A percentile compares a stretch with the other conserved stretches of the same genome.
These are phyloP conservation scores for Talaromyces sp. DNA, from an alignment of 2,329 filamentous ascomycete genomes.

Conservation along the genomic window DNA sequence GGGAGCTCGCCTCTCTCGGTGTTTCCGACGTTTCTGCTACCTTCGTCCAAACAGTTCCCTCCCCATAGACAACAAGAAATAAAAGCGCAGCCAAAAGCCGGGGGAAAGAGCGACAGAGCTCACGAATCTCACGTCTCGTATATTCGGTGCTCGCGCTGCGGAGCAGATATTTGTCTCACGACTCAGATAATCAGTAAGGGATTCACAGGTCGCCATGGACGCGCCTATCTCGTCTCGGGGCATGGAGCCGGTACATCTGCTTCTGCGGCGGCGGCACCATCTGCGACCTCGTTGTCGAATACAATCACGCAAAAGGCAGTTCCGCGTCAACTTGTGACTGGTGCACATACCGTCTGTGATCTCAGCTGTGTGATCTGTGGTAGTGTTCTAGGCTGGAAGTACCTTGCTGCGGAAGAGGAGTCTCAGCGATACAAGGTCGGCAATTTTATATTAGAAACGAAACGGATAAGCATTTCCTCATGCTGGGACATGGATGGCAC, in stretches of 20 bases:
- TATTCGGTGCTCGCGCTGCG: constrained; percentile 57
- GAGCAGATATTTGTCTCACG: constrained; percentile 55
- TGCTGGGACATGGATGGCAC: constrained; percentile 47
- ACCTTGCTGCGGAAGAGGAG: constrained; percentile 59
- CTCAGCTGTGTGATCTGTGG: constrained; percentile 55
- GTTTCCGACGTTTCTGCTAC: constrained; percentile 11
- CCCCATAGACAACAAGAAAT: background rate
- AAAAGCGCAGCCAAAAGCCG: background rate
- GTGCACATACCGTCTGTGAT: constrained; percentile 59
- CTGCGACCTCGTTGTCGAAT: constrained; percentile 49
- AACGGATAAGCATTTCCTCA: constrained; percentile 46
- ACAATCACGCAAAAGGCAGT: constrained; percentile 54
- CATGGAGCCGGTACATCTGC: background rate
- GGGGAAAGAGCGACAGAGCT: background rate
- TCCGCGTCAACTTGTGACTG: constrained; percentile 57
- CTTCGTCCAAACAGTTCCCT: constrained; percentile 41
- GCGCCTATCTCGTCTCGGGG: constrained; percentile 58
- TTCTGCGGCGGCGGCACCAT: background rate
- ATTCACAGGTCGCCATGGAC: constrained; percentile 61
- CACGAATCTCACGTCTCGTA: constrained; percentile 42
- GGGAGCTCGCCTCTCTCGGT: background rate
- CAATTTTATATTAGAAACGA: constrained; percentile 63
- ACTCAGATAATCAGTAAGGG: constrained; percentile 61
- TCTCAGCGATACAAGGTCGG: constrained; percentile 61
- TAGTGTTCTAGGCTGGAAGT: constrained; percentile 60